Conservation (phyloP, 164 flowering plant genomes). For the Hamamelis virginiana region DNA sequence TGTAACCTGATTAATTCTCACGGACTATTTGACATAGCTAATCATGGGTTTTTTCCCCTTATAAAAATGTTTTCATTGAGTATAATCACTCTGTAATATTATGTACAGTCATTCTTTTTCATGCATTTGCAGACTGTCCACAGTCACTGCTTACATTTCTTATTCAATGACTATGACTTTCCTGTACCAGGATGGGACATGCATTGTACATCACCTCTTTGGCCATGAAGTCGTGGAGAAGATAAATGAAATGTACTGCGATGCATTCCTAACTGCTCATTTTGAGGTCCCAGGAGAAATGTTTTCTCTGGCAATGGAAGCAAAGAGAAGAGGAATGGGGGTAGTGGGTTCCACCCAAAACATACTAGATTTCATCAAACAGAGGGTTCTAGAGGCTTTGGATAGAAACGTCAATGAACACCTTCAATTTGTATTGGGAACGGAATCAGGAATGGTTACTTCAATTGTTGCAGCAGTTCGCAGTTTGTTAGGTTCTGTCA, state of each 20-base stretch:
- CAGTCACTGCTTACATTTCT: neutral
- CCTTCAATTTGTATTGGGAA: constrained; percentile 94
- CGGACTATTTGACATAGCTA: no score
- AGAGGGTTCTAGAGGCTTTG: constrained; percentile 76
- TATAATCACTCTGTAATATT: neutral
- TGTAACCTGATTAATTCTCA: no score
- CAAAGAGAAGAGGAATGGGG: constrained; percentile 97
- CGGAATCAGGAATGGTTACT: constrained; percentile 98
- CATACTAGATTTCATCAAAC: constrained; percentile 86
- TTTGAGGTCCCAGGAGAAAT: constrained; percentile 99
- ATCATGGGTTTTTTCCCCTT: no score
- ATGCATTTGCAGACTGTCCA: neutral
- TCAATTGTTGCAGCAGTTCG: constrained; percentile 85
- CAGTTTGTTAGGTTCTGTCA: constrained; percentile 42
- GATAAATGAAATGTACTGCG: constrained; percentile 82
- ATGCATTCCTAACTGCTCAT: constrained; percentile 91
- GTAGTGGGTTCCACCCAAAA: constrained; percentile 97
- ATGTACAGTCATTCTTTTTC: neutral
- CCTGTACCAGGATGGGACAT: constrained; percentile 74
- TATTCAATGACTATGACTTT: constrained; percentile 10
- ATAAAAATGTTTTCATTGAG: neutral
- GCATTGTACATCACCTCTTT: constrained; percentile 95
- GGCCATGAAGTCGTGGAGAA: constrained; percentile 88
- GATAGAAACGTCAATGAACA: constrained; percentile 76
- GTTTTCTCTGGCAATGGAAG: constrained; percentile 97